Conservation (phyloP, 2,329 filamentous ascomycete genomes). For the Harringtonia aguacate region DNA sequence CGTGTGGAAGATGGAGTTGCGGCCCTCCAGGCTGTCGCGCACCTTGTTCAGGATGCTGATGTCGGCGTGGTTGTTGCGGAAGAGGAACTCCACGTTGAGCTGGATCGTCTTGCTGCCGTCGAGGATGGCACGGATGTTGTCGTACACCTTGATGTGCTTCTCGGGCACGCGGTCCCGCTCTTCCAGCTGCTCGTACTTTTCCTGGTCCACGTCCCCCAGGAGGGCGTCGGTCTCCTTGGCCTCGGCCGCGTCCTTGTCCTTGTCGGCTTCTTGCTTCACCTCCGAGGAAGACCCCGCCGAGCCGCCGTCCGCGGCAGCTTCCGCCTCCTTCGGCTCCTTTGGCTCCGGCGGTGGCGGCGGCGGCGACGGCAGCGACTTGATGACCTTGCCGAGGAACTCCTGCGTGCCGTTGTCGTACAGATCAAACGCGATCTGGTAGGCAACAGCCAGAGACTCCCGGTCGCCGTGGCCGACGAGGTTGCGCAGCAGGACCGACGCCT, state of each 20-base stretch:
- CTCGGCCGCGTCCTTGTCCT: conserved; percentile 14
- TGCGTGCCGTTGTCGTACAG: conserved; percentile 98
- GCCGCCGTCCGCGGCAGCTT: conserved; percentile 9
- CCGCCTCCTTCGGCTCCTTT: conserved; percentile 33
- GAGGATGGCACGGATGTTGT: conserved; percentile 57
- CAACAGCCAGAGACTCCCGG: conserved; percentile 66
- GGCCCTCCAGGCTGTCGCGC: conserved; percentile 85
- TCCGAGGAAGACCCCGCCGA: conserved; percentile 32
- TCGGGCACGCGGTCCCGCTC: conserved; percentile 22
- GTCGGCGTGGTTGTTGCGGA: conserved; percentile 85
- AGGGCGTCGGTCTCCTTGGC: neutral
- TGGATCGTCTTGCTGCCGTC: conserved; percentile 90
- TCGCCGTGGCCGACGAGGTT: conserved; percentile 74
- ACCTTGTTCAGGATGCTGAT: conserved; percentile 91
- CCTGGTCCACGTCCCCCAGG: too few relatives aligned
- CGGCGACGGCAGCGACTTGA: conserved; percentile 60
- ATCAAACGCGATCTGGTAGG: conserved; percentile 97
- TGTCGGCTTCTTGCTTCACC: conserved; percentile 28
- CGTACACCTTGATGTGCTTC: conserved; percentile 44
- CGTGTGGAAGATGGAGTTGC: conserved; percentile 97
- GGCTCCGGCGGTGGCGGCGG: conserved; percentile 29
- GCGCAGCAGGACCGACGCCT: conserved; percentile 77
- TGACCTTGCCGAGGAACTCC: conserved; percentile 86
- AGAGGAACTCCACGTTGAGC: conserved; percentile 85
- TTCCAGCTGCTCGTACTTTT: too few relatives aligned